Evolutionary conservation across 2,329 filamentous ascomycete species (phyloP).

Genomic region (Pestalotiopsis fici): DNA sequence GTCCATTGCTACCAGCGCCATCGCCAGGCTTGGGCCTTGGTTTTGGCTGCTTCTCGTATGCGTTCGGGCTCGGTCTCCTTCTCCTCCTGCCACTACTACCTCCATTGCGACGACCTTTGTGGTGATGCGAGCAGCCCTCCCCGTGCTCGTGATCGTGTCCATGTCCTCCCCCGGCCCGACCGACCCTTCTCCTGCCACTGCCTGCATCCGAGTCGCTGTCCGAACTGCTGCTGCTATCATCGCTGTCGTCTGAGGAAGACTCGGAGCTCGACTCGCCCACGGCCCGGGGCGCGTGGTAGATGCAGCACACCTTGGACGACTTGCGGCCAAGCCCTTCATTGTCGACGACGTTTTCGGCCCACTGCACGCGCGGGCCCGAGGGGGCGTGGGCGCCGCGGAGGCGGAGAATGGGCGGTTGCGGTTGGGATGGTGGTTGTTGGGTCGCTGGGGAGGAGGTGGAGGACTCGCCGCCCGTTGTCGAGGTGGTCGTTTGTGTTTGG

Average conservation of each 20-base stretch:
- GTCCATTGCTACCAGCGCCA: background rate
- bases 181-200: constrained; percentile 34
- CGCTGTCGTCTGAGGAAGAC: constrained; percentile 58
- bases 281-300: constrained; percentile 85
- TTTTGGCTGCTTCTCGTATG: constrained; percentile 76
- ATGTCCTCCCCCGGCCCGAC: constrained; percentile 33
- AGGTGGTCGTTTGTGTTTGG: background rate
- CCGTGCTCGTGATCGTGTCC: constrained; percentile 30
- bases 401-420: constrained; percentile 43
- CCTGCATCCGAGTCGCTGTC: constrained; percentile 58
- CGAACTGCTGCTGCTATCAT: constrained; percentile 50
- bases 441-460: background rate
- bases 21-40: constrained; percentile 37
- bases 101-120: constrained; percentile 9
- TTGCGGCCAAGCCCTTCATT: constrained; percentile 95
- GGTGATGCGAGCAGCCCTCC: constrained; percentile 27
- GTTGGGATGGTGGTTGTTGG: constrained; percentile 9
- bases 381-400: constrained; percentile 50
- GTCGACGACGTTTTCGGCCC: constrained; percentile 91
- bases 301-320: constrained; percentile 98
- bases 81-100: constrained; percentile 39
- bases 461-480: background rate
- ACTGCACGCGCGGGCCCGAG: constrained; percentile 70
- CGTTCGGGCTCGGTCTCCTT: constrained; percentile 71
- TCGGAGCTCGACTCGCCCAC: constrained; percentile 82